phyloP scores from a whole-genome alignment of 1,139 yeast species.

The Yamadazyma sp. region DNA sequence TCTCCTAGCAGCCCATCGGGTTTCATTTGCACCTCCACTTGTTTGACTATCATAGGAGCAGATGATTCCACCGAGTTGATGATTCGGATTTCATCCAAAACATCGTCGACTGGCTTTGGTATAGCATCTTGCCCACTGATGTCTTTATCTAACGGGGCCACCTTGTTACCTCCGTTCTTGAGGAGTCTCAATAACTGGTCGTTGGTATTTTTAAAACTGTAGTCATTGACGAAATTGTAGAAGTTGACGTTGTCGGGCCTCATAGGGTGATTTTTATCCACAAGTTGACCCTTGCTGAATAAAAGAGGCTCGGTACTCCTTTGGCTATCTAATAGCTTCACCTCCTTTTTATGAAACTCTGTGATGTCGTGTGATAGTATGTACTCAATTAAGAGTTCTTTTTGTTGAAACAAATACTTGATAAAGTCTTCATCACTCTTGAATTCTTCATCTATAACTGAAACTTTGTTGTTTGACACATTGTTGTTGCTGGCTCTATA shows the following conservation, averaged over 20 bases:
- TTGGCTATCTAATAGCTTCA: conserved; percentile 18
- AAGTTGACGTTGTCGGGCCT: conserved; percentile 12
- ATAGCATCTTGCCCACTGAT: neutral
- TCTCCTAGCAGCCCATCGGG: neutral
- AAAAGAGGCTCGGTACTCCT: conserved; percentile 9
- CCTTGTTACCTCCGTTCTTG: neutral
- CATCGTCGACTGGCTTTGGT: conserved; percentile 1
- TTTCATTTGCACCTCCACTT: neutral
- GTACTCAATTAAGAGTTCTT: conserved; percentile 29
- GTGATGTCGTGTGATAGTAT: conserved; percentile 29
- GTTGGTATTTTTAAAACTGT: conserved; percentile 7
- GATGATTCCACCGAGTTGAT: neutral
- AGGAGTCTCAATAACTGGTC: neutral
- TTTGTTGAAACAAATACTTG: conserved; percentile 21
- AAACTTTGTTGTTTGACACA: neutral
- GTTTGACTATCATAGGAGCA: neutral
- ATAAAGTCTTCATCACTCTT: conserved; percentile 28
- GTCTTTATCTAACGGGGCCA: neutral
- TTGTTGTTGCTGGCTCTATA: conserved; percentile 9
- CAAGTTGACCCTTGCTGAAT: conserved; percentile 5
- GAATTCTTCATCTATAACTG: conserved; percentile 22
- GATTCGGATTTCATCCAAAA: neutral
- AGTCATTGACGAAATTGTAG: conserved; percentile 7
- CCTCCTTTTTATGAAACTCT: conserved; percentile 31
- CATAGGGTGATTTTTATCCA: conserved; percentile 5